Conservation (phyloP, 1,139 yeast species). For the Nakaseomyces nivariensis region DNA sequence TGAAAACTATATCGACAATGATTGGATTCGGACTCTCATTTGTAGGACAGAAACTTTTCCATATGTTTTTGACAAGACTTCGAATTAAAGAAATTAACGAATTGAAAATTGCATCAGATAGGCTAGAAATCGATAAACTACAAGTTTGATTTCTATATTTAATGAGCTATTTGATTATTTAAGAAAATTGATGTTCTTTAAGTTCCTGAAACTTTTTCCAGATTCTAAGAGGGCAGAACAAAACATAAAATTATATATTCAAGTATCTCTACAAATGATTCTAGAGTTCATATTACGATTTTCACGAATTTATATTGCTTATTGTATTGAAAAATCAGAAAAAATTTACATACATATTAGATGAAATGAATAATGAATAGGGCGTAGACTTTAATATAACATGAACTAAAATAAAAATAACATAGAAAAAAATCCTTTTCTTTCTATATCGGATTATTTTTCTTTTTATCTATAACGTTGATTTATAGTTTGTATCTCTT, state of each 20-base stretch:
- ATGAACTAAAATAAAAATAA: not conserved
- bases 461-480: not conserved
- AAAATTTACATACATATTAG: conserved; percentile 1
- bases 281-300: no score
- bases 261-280: no score
- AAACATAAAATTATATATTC: no score
- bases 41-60: conserved; percentile 2
- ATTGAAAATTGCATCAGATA: conserved; percentile 1
- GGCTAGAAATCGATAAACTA: not conserved
- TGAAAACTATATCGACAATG: conserved; percentile 34
- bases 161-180: no score
- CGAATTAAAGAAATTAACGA: not conserved
- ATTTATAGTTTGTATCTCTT: conserved; percentile 8
- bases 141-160: no score
- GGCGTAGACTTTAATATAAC: not conserved
- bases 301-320: conserved; percentile 1
- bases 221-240: no score
- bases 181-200: no score
- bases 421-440: not conserved
- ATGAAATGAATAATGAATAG: conserved; percentile 2
- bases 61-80: not conserved
- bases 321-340: not conserved
- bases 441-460: not conserved
- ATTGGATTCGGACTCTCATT: conserved; percentile 7
- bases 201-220: no score